Conservation (phyloP, 768 basidiomycete species). For the Saitozyma podzolica region DNA sequence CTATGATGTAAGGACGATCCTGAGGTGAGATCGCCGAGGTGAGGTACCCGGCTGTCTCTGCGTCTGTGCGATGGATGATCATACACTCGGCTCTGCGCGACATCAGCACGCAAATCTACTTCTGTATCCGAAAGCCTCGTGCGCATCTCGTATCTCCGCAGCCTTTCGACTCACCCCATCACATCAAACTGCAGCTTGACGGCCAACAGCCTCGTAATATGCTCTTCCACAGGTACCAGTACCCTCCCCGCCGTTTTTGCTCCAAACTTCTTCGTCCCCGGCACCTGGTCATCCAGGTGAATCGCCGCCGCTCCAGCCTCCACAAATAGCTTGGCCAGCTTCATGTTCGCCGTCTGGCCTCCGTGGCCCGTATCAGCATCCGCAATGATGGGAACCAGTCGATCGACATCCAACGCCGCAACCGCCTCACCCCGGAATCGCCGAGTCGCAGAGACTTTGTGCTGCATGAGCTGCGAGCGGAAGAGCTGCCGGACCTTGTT, state of each 20-base stretch:
- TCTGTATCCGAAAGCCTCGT: no score
- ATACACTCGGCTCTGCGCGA: constrained; percentile 45
- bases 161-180: constrained; percentile 67
- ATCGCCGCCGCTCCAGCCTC: constrained; percentile 91
- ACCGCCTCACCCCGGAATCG: neutral
- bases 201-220: constrained; percentile 77
- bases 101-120: constrained; percentile 40
- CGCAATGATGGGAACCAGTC: constrained; percentile 87
- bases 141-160: no score
- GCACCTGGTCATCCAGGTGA: constrained; percentile 81
- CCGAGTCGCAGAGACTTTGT: constrained; percentile 55
- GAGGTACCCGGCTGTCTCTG: constrained; percentile 80
- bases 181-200: constrained; percentile 89
- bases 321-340: constrained; percentile 89
- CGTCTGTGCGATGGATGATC: constrained; percentile 83
- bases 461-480: constrained; percentile 86
- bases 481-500: constrained; percentile 91
- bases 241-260: constrained; percentile 91
- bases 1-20: constrained; percentile 66
- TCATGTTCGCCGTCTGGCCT: constrained; percentile 90
- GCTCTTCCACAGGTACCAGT: constrained; percentile 83
- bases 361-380: constrained; percentile 95
- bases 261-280: constrained; percentile 77
- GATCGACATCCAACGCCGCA: constrained; percentile 60
- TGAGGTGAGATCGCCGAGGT: constrained; percentile 76